Percentiles rank a stretch among this genome's conserved stretches.
These are phyloP conservation scores for Mycena epipterygia DNA, from an alignment of 768 basidiomycete genomes.

Conservation along the genomic window DNA sequence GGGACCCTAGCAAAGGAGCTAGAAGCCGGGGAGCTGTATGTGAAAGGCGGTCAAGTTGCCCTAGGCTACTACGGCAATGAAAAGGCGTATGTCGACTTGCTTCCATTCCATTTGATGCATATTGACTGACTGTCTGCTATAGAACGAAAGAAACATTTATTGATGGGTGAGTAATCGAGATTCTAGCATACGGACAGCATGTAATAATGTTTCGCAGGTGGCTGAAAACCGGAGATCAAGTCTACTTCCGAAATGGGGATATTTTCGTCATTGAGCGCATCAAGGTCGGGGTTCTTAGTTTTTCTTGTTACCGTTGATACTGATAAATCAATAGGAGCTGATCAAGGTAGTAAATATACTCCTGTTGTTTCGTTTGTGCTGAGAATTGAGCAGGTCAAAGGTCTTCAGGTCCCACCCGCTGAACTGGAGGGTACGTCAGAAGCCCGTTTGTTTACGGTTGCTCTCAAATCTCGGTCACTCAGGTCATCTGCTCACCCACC, in stretches of 20 bases:
- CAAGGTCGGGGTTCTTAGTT: slow-evolving; percentile 48
- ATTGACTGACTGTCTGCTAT: too few relatives aligned
- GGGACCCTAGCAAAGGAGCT: slow-evolving; percentile 31
- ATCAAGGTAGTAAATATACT: slow-evolving; percentile 10
- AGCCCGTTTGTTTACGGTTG: background rate
- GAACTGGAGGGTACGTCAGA: slow-evolving; percentile 40
- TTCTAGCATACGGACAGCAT: background rate
- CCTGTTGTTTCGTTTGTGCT: background rate
- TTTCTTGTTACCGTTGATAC: too few relatives aligned
- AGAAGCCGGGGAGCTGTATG: slow-evolving; percentile 38
- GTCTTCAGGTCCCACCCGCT: slow-evolving; percentile 49
- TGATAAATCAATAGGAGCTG: slow-evolving; percentile 25
- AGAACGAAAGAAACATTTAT: slow-evolving; percentile 23
- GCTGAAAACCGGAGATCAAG: slow-evolving; percentile 64
- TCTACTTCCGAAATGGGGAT: slow-evolving; percentile 61
- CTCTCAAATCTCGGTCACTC: background rate
- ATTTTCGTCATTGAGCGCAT: slow-evolving; percentile 66
- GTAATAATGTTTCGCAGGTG: slow-evolving; percentile 38
- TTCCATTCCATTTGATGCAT: slow-evolving; percentile 42
- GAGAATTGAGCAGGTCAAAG: slow-evolving; percentile 29
- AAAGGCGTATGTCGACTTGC: slow-evolving; percentile 32
- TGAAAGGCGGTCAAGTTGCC: slow-evolving; percentile 41
- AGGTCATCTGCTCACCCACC: slow-evolving; percentile 41
- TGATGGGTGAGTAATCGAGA: slow-evolving; percentile 7
- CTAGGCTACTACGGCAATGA: slow-evolving; percentile 38